Conservation (phyloP, 139 green algal species). For the Coelastrella sp. region DNA sequence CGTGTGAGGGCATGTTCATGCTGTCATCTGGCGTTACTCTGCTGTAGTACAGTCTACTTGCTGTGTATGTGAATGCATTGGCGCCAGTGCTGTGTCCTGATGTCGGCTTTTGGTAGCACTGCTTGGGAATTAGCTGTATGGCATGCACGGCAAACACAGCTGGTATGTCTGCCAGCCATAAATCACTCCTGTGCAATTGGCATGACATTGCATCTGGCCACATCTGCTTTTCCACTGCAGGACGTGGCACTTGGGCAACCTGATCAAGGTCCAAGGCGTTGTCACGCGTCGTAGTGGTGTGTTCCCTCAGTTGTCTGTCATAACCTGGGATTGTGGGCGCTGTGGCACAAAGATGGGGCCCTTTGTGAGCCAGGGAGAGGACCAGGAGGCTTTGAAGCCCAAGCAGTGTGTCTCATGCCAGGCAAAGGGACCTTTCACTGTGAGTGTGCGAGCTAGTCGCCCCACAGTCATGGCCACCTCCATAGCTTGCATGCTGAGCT, state of each 20-base stretch:
- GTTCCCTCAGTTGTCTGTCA: conserved; percentile 95
- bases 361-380: conserved; percentile 82
- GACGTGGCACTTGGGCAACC: conserved; percentile 87
- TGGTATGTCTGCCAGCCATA: too few relatives aligned
- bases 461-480: too few relatives aligned
- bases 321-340: conserved; percentile 94
- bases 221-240: background rate
- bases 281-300: conserved; percentile 96
- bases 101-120: too few relatives aligned
- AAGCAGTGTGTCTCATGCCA: conserved; percentile 89
- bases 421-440: conserved; percentile 91
- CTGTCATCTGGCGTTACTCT: background rate
- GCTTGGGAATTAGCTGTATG: too few relatives aligned
- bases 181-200: too few relatives aligned
- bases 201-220: too few relatives aligned
- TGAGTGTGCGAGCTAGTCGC: conserved; percentile 53
- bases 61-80: background rate
- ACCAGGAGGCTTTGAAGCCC: conserved; percentile 79
- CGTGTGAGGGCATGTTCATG: background rate
- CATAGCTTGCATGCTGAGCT: too few relatives aligned
- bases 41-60: background rate
- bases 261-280: conserved; percentile 93
- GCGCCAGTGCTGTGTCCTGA: too few relatives aligned
- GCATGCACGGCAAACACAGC: too few relatives aligned
- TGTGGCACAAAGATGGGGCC: conserved; percentile 93